Percentiles rank a stretch among this genome's conserved stretches.
Conservation (phyloP, 177 flowering plant species). For the Tripterygium wilfordii region DNA sequence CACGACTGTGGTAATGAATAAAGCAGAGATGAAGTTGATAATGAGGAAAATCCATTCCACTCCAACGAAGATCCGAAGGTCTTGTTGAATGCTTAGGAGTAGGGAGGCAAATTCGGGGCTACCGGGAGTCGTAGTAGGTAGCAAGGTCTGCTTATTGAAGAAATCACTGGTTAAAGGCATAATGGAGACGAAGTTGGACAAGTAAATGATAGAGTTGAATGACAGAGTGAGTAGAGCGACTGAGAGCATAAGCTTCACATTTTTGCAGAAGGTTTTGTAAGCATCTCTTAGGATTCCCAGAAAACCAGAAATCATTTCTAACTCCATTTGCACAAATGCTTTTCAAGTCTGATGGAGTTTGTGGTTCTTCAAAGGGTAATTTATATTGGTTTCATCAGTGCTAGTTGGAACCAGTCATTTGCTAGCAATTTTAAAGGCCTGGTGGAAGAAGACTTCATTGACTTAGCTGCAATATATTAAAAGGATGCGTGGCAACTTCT, state of each 20-base stretch:
- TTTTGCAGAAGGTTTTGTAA: conserved; percentile 3
- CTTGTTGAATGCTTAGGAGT: conserved; percentile 1
- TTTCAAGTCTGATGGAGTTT: too few species aligned
- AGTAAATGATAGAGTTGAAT: neutral
- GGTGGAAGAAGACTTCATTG: too few species aligned
- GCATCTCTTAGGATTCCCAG: neutral
- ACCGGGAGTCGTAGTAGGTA: neutral
- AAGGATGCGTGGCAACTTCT: too few species aligned
- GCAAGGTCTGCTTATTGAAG: neutral
- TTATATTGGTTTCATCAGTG: too few species aligned
- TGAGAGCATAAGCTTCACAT: conserved; percentile 9
- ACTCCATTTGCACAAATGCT: too few species aligned
- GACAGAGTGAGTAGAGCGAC: neutral
- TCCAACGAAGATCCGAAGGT: conserved; percentile 6
- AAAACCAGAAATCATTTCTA: neutral
- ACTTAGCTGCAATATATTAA: too few species aligned
- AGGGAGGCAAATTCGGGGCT: conserved; percentile 9
- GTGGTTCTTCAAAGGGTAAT: too few species aligned
- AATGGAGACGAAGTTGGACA: conserved; percentile 3
- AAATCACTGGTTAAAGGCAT: neutral
- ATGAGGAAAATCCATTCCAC: conserved; percentile 9
- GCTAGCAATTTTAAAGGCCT: too few species aligned
- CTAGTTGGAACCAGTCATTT: too few species aligned
- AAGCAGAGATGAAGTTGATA: conserved; percentile 1
- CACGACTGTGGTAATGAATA: conserved; percentile 6